Evolutionary conservation across 202 grass and related monocot species (phyloP).

Genomic region (Dendrocalamus latiflorus): DNA sequence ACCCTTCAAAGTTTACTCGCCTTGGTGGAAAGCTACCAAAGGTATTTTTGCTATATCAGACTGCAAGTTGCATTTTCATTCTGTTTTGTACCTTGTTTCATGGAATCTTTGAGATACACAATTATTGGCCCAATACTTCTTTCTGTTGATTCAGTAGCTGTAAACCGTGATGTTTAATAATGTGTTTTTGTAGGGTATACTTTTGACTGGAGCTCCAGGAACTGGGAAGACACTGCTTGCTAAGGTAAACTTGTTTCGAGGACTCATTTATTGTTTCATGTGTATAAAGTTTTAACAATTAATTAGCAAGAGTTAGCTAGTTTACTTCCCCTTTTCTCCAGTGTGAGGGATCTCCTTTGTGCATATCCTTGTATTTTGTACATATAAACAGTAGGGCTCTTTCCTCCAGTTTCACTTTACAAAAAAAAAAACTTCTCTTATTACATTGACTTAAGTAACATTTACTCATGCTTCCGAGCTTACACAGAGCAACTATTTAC

Average conservation of each 20-base stretch:
- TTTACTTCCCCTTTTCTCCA: not conserved
- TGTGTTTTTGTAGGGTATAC: constrained; percentile 71
- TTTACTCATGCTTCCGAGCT: not conserved
- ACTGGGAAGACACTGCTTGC: constrained; percentile 98
- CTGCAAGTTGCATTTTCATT: constrained; percentile 14
- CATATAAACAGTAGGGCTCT: not conserved
- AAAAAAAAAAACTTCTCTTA: not conserved
- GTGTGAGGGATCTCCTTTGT: not conserved
- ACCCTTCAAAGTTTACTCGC: constrained; percentile 93
- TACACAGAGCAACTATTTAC: not conserved
- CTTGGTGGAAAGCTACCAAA: constrained; percentile 97
- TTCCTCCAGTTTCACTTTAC: not conserved
- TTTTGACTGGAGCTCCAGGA: constrained; percentile 97
- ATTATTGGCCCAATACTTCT: not conserved
- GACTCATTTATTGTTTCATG: not conserved
- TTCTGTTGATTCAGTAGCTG: constrained; percentile 12
- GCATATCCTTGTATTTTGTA: not conserved
- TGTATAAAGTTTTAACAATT: not conserved
- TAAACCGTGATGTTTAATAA: not conserved
- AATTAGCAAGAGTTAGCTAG: not conserved
- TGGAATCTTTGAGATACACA: constrained; percentile 1
- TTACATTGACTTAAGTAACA: not conserved
- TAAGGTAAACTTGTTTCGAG: constrained; percentile 55
- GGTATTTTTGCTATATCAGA: constrained; percentile 41
- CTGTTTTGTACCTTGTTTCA: not conserved